These are phyloP conservation scores for Trifolium dubium DNA, from an alignment of 306 rosid genomes.

Conservation along the genomic window DNA sequence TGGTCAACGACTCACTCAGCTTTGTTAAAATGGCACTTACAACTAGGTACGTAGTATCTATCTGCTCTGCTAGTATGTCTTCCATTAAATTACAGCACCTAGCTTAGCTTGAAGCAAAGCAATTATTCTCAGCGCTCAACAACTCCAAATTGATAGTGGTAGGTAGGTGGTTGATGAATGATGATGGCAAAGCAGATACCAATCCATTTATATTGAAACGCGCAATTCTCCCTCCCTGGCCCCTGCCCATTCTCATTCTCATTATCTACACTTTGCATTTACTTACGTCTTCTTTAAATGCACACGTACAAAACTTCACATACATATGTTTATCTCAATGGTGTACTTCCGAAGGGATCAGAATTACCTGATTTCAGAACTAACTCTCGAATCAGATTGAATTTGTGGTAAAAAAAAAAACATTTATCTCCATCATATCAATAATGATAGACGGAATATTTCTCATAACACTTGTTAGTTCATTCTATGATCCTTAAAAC, in stretches of 20 bases:
- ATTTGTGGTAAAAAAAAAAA: too few species aligned
- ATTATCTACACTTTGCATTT: too few species aligned
- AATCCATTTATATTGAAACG: not conserved
- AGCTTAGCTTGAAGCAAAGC: too few species aligned
- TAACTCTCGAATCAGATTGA: too few species aligned
- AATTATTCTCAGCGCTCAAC: not conserved
- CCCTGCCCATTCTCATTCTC: not conserved
- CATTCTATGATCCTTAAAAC: too few species aligned
- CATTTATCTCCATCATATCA: too few species aligned
- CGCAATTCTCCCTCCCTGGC: not conserved
- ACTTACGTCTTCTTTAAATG: not conserved
- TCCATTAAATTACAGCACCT: conserved; percentile 23
- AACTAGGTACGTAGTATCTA: conserved; percentile 42
- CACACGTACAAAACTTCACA: not conserved
- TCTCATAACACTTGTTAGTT: too few species aligned
- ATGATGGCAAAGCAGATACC: not conserved
- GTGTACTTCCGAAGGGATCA: too few species aligned
- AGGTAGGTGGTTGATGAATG: too few species aligned
- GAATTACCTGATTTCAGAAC: too few species aligned
- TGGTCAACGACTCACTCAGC: not conserved
- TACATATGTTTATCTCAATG: too few species aligned
- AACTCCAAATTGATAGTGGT: not conserved
- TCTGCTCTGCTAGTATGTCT: not conserved
- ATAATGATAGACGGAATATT: too few species aligned
- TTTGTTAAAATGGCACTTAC: conserved; percentile 51